Percentiles rank a stretch among this genome's conserved stretches.
Evolutionary conservation across 495 filamentous ascomycete species (phyloP).

Genomic region (Aspergillus ellipticus): DNA sequence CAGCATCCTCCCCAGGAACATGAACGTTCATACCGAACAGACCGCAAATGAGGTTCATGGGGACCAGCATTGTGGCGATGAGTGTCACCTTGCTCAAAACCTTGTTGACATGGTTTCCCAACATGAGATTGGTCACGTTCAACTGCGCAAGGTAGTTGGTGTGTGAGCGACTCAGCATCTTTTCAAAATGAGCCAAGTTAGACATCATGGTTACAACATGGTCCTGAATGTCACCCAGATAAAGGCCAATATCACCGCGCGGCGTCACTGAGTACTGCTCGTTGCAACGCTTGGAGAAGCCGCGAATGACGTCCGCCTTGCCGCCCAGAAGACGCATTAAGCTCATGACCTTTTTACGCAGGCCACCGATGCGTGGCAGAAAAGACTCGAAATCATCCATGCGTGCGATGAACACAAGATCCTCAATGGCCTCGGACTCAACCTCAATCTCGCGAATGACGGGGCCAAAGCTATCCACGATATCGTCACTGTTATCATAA

Average conservation of each 20-base stretch:
- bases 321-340: slow-evolving; percentile 90
- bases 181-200: slow-evolving; percentile 92
- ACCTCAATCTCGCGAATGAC: slow-evolving; percentile 79
- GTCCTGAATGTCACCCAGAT: slow-evolving; percentile 95
- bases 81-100: slow-evolving; percentile 94
- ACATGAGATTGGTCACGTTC: slow-evolving; percentile 79
- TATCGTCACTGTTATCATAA: slow-evolving; percentile 66
- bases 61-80: slow-evolving; percentile 88
- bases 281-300: slow-evolving; percentile 97
- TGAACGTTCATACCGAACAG: slow-evolving; percentile 96
- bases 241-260: slow-evolving; percentile 91
- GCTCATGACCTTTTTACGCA: slow-evolving; percentile 91
- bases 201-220: slow-evolving; percentile 99
- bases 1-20: slow-evolving; percentile 62
- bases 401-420: slow-evolving; percentile 86
- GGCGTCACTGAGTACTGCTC: slow-evolving; percentile 93
- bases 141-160: slow-evolving; percentile 95
- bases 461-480: slow-evolving; percentile 92
- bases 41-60: slow-evolving; percentile 93
- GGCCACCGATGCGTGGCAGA: slow-evolving; percentile 80
- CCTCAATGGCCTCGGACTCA: slow-evolving; percentile 91
- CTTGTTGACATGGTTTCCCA: slow-evolving; percentile 76
- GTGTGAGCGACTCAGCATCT: slow-evolving; percentile 93
- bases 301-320: slow-evolving; percentile 94
- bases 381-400: slow-evolving; percentile 83